These are phyloP conservation scores for Fabrea salina DNA, from an alignment of 169 alveolate genomes.

Conservation along the genomic window DNA sequence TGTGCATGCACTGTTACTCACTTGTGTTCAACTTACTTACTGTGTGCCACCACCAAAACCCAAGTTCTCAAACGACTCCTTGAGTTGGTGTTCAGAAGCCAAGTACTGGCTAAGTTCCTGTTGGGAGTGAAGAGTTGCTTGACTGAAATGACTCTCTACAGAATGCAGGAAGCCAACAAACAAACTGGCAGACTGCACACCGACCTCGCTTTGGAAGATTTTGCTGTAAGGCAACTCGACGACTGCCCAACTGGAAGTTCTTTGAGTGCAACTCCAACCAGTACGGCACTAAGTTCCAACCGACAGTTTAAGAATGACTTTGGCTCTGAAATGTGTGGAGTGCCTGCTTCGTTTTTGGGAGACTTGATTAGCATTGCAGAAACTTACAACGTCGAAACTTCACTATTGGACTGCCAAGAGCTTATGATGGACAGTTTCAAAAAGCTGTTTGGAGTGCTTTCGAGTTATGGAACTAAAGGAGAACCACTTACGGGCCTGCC, in stretches of 20 bases:
- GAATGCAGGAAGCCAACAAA: neutral
- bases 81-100: neutral
- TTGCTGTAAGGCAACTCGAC: neutral
- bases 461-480: neutral
- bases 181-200: neutral
- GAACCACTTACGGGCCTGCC: neutral
- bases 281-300: neutral
- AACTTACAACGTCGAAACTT: neutral
- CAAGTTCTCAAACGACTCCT: neutral
- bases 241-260: neutral
- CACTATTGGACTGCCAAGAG: constrained; percentile 6
- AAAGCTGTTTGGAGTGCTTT: neutral
- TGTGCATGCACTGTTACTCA: neutral
- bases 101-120: neutral
- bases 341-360: neutral
- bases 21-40: neutral
- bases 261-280: constrained; percentile 22
- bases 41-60: neutral
- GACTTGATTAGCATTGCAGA: neutral
- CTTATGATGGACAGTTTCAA: neutral
- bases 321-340: neutral
- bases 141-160: neutral
- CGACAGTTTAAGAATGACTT: neutral
- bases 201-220: neutral
- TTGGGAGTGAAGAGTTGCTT: neutral